Conservation (phyloP, 2,329 filamentous ascomycete genomes). For the Penicillium sp. region DNA sequence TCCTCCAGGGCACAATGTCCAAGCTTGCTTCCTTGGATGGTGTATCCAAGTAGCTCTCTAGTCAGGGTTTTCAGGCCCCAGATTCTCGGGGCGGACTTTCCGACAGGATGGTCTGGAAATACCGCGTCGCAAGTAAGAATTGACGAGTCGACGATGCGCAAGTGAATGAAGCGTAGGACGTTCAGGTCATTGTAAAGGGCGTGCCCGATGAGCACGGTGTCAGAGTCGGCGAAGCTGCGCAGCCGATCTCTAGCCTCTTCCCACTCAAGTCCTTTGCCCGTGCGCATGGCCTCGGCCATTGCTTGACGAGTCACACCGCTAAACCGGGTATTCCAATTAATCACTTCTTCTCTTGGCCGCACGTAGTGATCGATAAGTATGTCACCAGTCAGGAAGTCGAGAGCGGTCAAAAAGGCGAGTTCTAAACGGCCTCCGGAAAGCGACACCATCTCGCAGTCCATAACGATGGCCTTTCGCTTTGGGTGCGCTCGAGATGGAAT, state of each 20-base stretch:
- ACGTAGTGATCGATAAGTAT: slow-evolving; percentile 48
- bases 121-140: slow-evolving; percentile 42
- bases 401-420: slow-evolving; percentile 40
- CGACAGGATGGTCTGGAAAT: background rate
- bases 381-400: slow-evolving; percentile 51
- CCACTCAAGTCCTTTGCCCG: slow-evolving; percentile 41
- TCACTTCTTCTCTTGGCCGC: slow-evolving; percentile 33
- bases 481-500: background rate
- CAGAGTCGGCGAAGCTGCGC: slow-evolving; percentile 42
- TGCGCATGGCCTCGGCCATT: slow-evolving; percentile 32
- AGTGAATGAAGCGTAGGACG: slow-evolving; percentile 46
- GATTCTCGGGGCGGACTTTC: background rate
- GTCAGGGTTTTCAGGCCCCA: slow-evolving; percentile 42
- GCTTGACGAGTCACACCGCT: slow-evolving; percentile 40
- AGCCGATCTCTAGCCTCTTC: slow-evolving; percentile 44
- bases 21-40: slow-evolving; percentile 34
- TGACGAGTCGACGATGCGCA: slow-evolving; percentile 46
- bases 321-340: slow-evolving; percentile 39
- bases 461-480: slow-evolving; percentile 35
- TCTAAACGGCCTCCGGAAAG: slow-evolving; percentile 29
- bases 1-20: slow-evolving; percentile 54
- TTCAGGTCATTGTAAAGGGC: slow-evolving; percentile 47
- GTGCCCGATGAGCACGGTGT: slow-evolving; percentile 54
- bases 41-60: slow-evolving; percentile 34
- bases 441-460: slow-evolving; percentile 54